Evolutionary conservation across 306 rosid species (phyloP), one percentile per base, ranked within the genome.

Genomic region (Quercus wislizeni): DNA sequence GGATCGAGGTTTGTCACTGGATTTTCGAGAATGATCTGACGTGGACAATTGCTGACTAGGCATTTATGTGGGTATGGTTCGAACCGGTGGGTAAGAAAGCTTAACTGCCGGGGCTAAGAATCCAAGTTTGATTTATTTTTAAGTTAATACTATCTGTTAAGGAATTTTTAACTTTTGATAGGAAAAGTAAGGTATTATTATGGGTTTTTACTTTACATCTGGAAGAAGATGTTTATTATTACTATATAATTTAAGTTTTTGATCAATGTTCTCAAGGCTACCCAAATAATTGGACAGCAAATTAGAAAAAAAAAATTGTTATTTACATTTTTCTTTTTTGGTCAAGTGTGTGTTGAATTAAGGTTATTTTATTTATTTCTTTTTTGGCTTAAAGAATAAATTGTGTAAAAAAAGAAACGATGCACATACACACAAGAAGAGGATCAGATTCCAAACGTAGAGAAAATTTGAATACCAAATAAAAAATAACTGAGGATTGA

Each of bases 1-100:
- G 86, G 81, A 90, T 96, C 3, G 99, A 96, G 76, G 98, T 96
- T 0, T 96, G 99, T 58, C 99, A 96, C 15, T 96, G 99, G 99
- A 96, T 96, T 73, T 96, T 96, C 71, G 87, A 96, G 84, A 96
- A 96, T 21, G 99, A 96, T 77, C 80, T 96, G 98, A 89, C 93
- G 2, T 96, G 99, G 99, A 71, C 91, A 0, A 74, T 85, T 23
- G 94, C 96, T 0, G 98, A 96, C 79, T 93, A 75, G 85, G 46
- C 30, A 33, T 4, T 63, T 17, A 8, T 38, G 46, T 38, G 11
- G 18, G 38, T 27, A 69, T 80, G 82, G 81, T 52, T 73, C 65
- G 56, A 63, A 74, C 82, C 71, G 46, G 31, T 1, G 77, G 94
- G 89, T 85, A 86, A 87, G 85, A 89, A 88, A 87, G 49, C 61